Evolutionary conservation across 768 basidiomycete genomes (phyloP), one percentile per base, ranked within the genome.

Genomic region (Kwoniella botswanensis): DNA sequence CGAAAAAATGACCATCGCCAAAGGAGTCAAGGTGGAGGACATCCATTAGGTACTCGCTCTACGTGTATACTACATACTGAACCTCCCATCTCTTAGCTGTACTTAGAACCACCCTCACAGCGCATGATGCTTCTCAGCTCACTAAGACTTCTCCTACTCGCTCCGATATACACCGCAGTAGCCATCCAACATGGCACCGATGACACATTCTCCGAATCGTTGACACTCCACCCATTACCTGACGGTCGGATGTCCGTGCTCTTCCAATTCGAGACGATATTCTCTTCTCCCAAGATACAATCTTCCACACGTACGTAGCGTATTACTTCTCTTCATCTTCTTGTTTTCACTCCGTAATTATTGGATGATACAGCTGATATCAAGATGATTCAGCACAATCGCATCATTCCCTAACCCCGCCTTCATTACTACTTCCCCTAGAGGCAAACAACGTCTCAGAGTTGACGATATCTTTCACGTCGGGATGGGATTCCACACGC

Each of bases 401-500:
- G 82, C 94, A 97, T 77, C 94, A 94, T 75, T 89, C 88, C 3
- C 82, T 97, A 15, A 93, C 97, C 71, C 94, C 96, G 0, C 88
- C 96, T 17, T 87, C 91, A 2, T 86, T 98, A 18, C 92, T 94
- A 3, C 91, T 96, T 78, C 90, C 98, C 46, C 86, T 98, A 21
- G 89, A 90, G 67, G 88, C 91, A 82, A 92, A 95, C 81, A 89
- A 90, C 0, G 89, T 96, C 24, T 90, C 93, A 0, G 93, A 96
- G 74, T 86, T 98, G 22, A 93, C 95, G 77, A 88, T 98, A 7
- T 90, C 91, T 11, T 86, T 98, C 50, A 96, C 95, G 65, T 90
- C 94, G 13, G 96, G 96, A 21, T 98, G 96, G 96, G 88, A 92
- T 79, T 93, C 93, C 73, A 88, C 89, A 54, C 85, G 87, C 26